phyloP scores from a whole-genome alignment of 192 early-diverging fungal species.

The Diversispora epigaea region DNA sequence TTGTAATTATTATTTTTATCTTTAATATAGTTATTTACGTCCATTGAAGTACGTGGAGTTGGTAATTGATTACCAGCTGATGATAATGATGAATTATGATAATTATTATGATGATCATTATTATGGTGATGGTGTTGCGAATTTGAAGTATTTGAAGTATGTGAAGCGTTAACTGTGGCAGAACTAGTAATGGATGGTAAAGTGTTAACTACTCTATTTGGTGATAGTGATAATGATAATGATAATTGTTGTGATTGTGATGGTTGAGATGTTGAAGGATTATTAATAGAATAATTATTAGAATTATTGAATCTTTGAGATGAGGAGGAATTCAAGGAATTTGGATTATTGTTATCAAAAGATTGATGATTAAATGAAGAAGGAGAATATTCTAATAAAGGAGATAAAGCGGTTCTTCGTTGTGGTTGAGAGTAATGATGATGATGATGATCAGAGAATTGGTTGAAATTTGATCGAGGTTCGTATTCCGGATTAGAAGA shows the following conservation, averaged over 20 bases:
- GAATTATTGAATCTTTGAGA: no score
- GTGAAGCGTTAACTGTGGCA: no score
- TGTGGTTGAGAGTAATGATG: neutral
- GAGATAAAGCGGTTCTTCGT: neutral
- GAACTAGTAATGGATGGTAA: no score
- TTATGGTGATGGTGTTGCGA: neutral
- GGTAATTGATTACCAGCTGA: constrained; percentile 13
- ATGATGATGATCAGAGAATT: neutral
- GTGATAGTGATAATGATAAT: no score
- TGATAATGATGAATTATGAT: neutral
- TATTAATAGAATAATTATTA: no score
- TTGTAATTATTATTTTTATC: neutral
- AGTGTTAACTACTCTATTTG: no score
- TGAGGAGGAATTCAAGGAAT: no score
- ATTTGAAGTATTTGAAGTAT: no score
- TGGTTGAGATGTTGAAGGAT: no score
- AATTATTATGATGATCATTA: neutral
- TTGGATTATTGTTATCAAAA: constrained; percentile 2
- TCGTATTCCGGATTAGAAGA: neutral
- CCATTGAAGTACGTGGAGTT: neutral
- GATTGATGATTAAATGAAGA: neutral
- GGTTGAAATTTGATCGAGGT: neutral
- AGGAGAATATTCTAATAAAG: constrained; percentile 3
- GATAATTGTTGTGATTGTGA: no score
- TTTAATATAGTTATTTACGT: neutral